Evolutionary conservation across 2,329 filamentous ascomycete genomes (phyloP), one percentile per base, ranked within the genome.

Genomic region (Fusarium pseudoanthophilum): DNA sequence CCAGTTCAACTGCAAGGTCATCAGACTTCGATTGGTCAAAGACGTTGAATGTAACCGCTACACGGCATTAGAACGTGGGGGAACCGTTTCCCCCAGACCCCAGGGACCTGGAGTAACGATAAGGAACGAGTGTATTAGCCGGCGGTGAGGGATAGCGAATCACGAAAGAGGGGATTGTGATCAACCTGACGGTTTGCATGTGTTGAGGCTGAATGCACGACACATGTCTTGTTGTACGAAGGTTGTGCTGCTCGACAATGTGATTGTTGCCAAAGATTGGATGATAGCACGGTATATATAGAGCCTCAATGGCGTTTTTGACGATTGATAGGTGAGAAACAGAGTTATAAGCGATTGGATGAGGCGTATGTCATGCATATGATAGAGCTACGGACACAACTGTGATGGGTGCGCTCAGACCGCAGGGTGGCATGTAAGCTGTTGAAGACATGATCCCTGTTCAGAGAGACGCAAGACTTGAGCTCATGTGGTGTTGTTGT

Each of bases 71-170:
- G 57, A 69, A 64, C 57, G 51, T 60, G 69, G 69, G 69, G 68
- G 57, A 34, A 11, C 16, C 36, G 51, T 40, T 55, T 26, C 28
- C 30, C 30, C 46, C 39, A 14, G 13, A 11, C 21, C 24, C 24
- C 59, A 39, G 65, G 52, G 51, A 56, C 64, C 64, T 69, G 48
- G 66, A 49, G 48, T 59, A 55, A 51, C 30, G 42, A 26, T 30
- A 67, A 24, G 62, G 30, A 55, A 48, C 40, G 39, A 55, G 24
- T 45, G 40, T 46, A 42, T 45, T 32, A 46, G 57, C 60, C 67
- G 67, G 67, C 67, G 67, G 67, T 69, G 67, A 69, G 60, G 20
- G 37, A 39, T 49, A 45, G 24, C 71, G 67, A 74, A 72, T 72
- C 43, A 60, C n/a, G 55, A 28, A 53, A 48, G n/a, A 28, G 32